Conservation (phyloP, 495 filamentous ascomycete genomes). For the Neurospora africana region DNA sequence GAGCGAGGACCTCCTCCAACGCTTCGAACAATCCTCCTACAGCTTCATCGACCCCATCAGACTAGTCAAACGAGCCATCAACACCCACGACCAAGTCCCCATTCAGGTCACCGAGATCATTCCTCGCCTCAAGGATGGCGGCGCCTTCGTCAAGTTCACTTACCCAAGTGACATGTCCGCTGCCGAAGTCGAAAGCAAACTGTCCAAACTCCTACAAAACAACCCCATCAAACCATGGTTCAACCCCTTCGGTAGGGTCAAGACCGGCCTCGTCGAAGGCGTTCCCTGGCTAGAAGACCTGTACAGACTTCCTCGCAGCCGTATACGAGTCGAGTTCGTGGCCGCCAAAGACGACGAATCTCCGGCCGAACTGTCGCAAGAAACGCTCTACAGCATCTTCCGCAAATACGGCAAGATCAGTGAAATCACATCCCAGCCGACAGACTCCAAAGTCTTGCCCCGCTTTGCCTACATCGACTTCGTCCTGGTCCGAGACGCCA, state of each 20-base stretch:
- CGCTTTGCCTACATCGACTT: constrained; percentile 75
- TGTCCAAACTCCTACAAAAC: constrained; percentile 45
- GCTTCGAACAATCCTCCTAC: constrained; percentile 47
- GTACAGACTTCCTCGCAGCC: constrained; percentile 64
- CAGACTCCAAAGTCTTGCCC: constrained; percentile 73
- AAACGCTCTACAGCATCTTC: constrained; percentile 79
- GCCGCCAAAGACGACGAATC: constrained; percentile 47
- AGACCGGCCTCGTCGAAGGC: constrained; percentile 60
- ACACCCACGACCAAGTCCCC: constrained; percentile 37
- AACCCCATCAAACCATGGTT: constrained; percentile 80
- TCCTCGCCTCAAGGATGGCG: constrained; percentile 80
- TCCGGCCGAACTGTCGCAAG: constrained; percentile 64
- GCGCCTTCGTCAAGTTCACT: constrained; percentile 83
- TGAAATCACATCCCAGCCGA: constrained; percentile 67
- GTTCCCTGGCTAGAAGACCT: constrained; percentile 94
- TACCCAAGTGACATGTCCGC: constrained; percentile 42
- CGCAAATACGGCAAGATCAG: constrained; percentile 78
- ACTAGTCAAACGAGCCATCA: constrained; percentile 50
- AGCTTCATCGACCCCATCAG: constrained; percentile 52
- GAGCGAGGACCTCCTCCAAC: constrained; percentile 47
- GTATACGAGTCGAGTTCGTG: constrained; percentile 75
- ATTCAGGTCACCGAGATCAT: constrained; percentile 68
- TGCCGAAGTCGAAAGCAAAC: constrained; percentile 45
- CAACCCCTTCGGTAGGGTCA: constrained; percentile 66
- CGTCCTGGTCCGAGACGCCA: constrained; percentile 52